A percentile compares a stretch with the other conserved stretches of the same genome.
Evolutionary conservation across 2,329 filamentous ascomycete species (phyloP).

Genomic region (Claviceps purpurea): DNA sequence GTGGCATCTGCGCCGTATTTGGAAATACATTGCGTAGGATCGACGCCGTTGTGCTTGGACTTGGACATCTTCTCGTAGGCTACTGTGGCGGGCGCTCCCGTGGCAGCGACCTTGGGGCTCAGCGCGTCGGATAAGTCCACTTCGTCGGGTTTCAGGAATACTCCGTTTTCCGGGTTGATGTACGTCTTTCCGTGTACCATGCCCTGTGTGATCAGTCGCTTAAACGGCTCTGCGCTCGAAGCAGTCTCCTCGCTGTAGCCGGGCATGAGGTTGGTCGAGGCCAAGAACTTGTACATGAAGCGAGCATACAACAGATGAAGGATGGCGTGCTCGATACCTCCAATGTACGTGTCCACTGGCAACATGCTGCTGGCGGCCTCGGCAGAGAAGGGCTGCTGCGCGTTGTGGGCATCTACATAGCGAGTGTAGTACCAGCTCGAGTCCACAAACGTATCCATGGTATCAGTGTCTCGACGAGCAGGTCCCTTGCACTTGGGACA

Average conservation of each 20-base stretch:
- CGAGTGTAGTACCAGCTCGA: slow-evolving; percentile 89
- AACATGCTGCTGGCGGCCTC: slow-evolving; percentile 39
- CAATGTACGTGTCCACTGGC: slow-evolving; percentile 79
- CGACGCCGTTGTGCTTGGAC: slow-evolving; percentile 84
- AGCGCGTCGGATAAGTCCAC: slow-evolving; percentile 47
- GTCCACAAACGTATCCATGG: slow-evolving; percentile 94
- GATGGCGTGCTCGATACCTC: slow-evolving; percentile 83
- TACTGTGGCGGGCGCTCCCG: slow-evolving; percentile 43
- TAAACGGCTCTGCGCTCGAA: slow-evolving; percentile 58
- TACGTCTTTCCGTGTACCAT: slow-evolving; percentile 89
- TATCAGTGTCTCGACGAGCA: slow-evolving; percentile 77
- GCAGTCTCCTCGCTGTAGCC: slow-evolving; percentile 19
- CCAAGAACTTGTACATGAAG: slow-evolving; percentile 80
- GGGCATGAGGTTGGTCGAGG: slow-evolving; percentile 37
- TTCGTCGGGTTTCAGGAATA: slow-evolving; percentile 65
- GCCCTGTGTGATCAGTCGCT: slow-evolving; percentile 70
- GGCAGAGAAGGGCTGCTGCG: slow-evolving; percentile 46
- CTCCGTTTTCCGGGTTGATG: slow-evolving; percentile 58
- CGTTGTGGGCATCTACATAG: slow-evolving; percentile 60
- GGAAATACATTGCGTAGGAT: slow-evolving; percentile 58
- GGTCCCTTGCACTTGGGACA: slow-evolving; percentile 61
- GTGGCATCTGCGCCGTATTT: slow-evolving; percentile 74
- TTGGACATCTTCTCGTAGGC: slow-evolving; percentile 91
- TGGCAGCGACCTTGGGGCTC: slow-evolving; percentile 47
- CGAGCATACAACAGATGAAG: slow-evolving; percentile 78